Evolutionary conservation across 2,329 filamentous ascomycete genomes (phyloP).

Genomic region (Beauveria australis): DNA sequence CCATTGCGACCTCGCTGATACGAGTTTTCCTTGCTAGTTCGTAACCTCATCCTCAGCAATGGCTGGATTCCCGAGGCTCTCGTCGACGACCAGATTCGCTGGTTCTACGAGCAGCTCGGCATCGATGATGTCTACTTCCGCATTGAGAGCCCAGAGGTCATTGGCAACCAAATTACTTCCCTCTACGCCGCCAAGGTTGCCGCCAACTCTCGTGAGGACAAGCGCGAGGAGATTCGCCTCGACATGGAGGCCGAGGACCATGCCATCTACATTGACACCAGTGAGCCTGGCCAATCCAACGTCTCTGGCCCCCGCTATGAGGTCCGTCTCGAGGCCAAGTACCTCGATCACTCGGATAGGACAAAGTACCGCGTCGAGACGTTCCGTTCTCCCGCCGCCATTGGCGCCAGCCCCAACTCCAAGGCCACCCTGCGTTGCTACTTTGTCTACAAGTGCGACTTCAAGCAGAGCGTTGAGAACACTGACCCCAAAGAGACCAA

Average conservation of each 20-base stretch:
- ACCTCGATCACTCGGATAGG: constrained; percentile 71
- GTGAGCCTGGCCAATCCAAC: constrained; percentile 72
- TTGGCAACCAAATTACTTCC: constrained; percentile 90
- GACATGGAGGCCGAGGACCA: constrained; percentile 94
- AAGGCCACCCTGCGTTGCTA: constrained; percentile 90
- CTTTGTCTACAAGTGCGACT: constrained; percentile 96
- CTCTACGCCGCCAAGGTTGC: constrained; percentile 96
- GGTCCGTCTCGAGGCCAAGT: constrained; percentile 88
- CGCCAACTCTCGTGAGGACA: constrained; percentile 85
- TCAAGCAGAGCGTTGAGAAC: constrained; percentile 63
- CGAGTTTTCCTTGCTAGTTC: constrained; percentile 46
- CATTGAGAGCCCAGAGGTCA: constrained; percentile 76
- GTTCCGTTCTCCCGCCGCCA: constrained; percentile 79
- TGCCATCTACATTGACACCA: constrained; percentile 98
- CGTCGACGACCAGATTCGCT: constrained; percentile 76
- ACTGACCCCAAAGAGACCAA: constrained; percentile 74
- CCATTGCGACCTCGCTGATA: neutral
- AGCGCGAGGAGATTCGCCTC: constrained; percentile 85
- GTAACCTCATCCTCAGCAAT: constrained; percentile 67
- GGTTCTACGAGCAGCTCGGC: constrained; percentile 97
- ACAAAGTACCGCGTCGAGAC: constrained; percentile 90
- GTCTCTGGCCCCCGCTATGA: constrained; percentile 83
- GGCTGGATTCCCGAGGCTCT: constrained; percentile 81
- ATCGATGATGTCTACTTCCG: constrained; percentile 99
- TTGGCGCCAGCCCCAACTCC: constrained; percentile 58